Percentiles rank a stretch among this genome's conserved stretches.
Evolutionary conservation across 1,284 basidiomycete genomes (phyloP).

Genomic region (Porogramme epimiltina): DNA sequence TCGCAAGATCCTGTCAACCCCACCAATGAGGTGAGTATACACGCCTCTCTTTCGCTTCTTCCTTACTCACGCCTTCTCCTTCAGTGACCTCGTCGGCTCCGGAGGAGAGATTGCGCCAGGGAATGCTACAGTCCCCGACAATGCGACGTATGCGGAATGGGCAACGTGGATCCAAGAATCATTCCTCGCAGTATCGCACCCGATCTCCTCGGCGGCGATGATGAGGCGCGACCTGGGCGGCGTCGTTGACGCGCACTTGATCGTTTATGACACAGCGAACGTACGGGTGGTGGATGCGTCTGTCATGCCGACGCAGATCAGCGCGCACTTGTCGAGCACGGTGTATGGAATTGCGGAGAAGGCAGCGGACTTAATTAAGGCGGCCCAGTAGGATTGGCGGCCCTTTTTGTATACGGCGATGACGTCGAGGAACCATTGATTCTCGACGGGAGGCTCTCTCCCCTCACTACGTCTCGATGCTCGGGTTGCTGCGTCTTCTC

Average conservation of each 20-base stretch:
- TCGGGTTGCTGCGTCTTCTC: too few species aligned
- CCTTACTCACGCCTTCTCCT: neutral
- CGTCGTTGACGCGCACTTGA: conserved; percentile 36
- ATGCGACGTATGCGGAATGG: conserved; percentile 47
- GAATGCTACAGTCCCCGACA: conserved; percentile 30
- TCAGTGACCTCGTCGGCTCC: conserved; percentile 6
- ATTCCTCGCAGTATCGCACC: conserved; percentile 51
- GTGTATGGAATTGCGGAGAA: conserved; percentile 32
- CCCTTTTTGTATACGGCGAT: too few species aligned
- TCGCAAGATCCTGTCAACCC: conserved; percentile 42
- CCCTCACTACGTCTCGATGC: too few species aligned
- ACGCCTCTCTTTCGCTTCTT: neutral
- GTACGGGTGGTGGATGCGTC: conserved; percentile 38
- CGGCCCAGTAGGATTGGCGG: conserved; percentile 6
- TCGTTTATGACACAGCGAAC: conserved; percentile 34
- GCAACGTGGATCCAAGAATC: conserved; percentile 41
- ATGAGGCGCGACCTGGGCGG: conserved; percentile 59
- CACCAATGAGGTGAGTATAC: conserved; percentile 28
- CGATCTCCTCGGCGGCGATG: conserved; percentile 65
- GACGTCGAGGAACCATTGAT: too few species aligned
- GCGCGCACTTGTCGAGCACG: conserved; percentile 27
- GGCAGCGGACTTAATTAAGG: conserved; percentile 32
- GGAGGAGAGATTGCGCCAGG: conserved; percentile 45
- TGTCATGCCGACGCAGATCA: conserved; percentile 30
- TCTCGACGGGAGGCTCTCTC: too few species aligned